These are phyloP conservation scores for Paraurostyla sp. DNA, from an alignment of 73 alveolate genomes.

Conservation along the genomic window DNA sequence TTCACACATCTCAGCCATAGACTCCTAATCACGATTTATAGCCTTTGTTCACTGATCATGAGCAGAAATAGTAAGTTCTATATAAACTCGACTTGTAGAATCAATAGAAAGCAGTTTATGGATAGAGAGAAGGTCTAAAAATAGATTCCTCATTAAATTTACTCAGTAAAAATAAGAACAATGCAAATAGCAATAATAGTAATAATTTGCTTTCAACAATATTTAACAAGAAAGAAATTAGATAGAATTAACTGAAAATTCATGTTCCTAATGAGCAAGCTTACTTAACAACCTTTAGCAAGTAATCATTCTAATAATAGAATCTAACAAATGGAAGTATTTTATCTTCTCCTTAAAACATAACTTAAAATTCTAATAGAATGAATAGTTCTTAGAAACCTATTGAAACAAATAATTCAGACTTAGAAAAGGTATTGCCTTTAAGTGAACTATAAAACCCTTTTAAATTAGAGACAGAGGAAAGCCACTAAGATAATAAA, in stretches of 20 bases:
- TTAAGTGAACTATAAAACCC: no score
- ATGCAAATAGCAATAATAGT: background rate
- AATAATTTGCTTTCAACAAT: background rate
- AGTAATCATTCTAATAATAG: background rate
- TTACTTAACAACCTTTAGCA: background rate
- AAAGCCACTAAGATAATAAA: no score
- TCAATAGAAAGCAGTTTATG: background rate
- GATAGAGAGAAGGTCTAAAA: background rate
- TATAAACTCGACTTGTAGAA: background rate
- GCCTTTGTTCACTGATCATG: no score
- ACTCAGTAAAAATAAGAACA: no score
- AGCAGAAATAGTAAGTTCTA: no score
- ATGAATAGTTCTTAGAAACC: no score
- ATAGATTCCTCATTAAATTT: background rate
- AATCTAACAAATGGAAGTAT: background rate
- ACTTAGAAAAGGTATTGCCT: no score
- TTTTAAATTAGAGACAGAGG: no score
- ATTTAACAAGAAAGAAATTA: background rate
- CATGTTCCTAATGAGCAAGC: conserved; percentile 19
- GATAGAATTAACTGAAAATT: conserved; percentile 5
- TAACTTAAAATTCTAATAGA: background rate
- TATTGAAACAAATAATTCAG: no score
- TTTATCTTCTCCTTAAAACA: background rate
- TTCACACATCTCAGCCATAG: background rate
- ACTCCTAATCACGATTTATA: no score